These are phyloP conservation scores for Acanthochlamys bracteata DNA, from an alignment of 106 monocot genomes.

Conservation along the genomic window DNA sequence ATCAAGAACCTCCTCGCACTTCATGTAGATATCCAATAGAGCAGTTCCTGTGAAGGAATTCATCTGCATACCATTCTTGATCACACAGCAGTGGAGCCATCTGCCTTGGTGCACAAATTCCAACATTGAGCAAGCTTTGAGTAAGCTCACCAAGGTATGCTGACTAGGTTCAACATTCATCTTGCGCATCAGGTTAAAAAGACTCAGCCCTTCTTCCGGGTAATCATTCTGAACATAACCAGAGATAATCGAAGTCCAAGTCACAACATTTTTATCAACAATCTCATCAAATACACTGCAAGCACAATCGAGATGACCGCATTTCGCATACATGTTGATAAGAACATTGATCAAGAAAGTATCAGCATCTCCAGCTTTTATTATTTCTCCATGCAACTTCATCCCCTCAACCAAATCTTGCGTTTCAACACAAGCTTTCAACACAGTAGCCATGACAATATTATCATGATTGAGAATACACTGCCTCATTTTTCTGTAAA, in stretches of 20 bases:
- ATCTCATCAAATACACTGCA: conserved; percentile 30
- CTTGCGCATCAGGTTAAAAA: conserved; percentile 49
- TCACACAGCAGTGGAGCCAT: conserved; percentile 45
- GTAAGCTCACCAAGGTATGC: conserved; percentile 30
- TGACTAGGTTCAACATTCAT: conserved; percentile 19
- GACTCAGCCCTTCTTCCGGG: conserved; percentile 27
- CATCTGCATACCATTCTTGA: conserved; percentile 26
- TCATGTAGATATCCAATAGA: conserved; percentile 54
- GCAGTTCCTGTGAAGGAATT: conserved; percentile 33
- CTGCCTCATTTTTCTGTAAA: conserved; percentile 20
- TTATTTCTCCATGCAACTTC: conserved; percentile 41
- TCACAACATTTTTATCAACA: conserved; percentile 30
- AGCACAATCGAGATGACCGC: conserved; percentile 24
- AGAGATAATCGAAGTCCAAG: conserved; percentile 50
- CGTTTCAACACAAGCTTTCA: conserved; percentile 43
- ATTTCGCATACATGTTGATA: conserved; percentile 54
- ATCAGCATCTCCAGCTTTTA: conserved; percentile 39
- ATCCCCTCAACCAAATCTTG: conserved; percentile 22
- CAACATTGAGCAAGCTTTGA: conserved; percentile 30
- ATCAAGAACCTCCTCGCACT: conserved; percentile 41
- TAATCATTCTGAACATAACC: conserved; percentile 36
- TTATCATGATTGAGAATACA: conserved; percentile 14
- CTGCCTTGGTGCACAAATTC: conserved; percentile 43
- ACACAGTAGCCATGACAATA: conserved; percentile 28
- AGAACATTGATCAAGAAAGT: conserved; percentile 39